Evolutionary conservation across 78 protist species (phyloP), one percentile per base, ranked within the genome.

Genomic region (Dictyostelium purpureum): DNA sequence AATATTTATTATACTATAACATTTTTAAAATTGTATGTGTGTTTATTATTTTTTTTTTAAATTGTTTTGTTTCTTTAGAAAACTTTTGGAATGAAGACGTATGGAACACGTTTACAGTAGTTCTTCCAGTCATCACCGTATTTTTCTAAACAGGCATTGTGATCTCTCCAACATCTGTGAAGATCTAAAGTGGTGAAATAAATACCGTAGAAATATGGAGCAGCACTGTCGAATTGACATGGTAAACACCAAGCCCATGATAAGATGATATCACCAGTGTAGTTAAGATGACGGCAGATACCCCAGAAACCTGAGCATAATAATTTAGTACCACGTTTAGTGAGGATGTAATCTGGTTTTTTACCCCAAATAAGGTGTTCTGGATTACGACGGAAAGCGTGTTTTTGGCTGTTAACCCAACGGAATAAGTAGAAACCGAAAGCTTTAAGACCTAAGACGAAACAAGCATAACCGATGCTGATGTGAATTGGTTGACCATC

Each of bases 271-370:
- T 98, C 98, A 56, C 99, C 99, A 12, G 96, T 59, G 96, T 98
- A 98, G 91, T 98, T 98, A 57, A 96, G 81, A 81, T 98, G 94
- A 35, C 99, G 92, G 37, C 97, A 97, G 42, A 91, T 49, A 37
- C 99, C 99, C 99, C 99, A 98, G 96, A 95, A 97, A 78, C 99
- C 98, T 1, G 96, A 81, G 45, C 45, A 12, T 57, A 98, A 35
- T 31, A 97, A 94, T 56, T 45, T 10, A 33, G 93, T 57, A 61
- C 95, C 97, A 63, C 94, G 74, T 63, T 82, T 67, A 51, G 98
- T 96, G 43, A 26, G 47, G 77, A 78, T 69, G 51, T 14, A 79
- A 16, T 90, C 75, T 31, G 95, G 70, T 35, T n/a, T 16, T 69
- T 80, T 90, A 67, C 95, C 95, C 95, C 95, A 90, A 47, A 90